phyloP scores from a whole-genome alignment of 2,329 filamentous ascomycete genomes.

The Penicillium thymicola region DNA sequence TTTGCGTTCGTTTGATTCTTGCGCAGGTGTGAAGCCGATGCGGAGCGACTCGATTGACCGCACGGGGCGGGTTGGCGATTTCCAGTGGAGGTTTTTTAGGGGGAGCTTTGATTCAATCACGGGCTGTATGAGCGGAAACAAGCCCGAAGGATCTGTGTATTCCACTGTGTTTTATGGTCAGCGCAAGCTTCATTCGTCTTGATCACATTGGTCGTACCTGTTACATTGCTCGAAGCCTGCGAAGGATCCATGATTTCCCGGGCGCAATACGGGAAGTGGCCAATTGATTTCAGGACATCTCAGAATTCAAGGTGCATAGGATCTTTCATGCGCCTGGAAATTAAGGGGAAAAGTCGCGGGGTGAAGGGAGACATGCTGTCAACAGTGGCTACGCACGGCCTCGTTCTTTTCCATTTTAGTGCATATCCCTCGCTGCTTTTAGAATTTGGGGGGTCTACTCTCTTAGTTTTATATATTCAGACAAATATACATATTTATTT shows the following conservation, averaged over 20 bases:
- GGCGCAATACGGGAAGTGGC: slow-evolving; percentile 23
- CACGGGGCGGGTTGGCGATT: slow-evolving; percentile 84
- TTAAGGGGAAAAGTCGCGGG: slow-evolving; percentile 7
- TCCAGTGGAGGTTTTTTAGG: slow-evolving; percentile 92
- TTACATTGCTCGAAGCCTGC: slow-evolving; percentile 65
- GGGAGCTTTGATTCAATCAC: slow-evolving; percentile 77
- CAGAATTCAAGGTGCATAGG: neutral
- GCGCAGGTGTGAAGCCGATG: slow-evolving; percentile 75
- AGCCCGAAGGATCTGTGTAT: slow-evolving; percentile 88
- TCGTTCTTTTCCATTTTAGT: slow-evolving; percentile 7
- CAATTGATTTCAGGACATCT: slow-evolving; percentile 28
- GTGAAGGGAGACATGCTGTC: slow-evolving; percentile 10
- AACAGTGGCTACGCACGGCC: slow-evolving; percentile 9
- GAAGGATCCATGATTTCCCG: slow-evolving; percentile 43
- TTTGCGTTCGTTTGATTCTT: slow-evolving; percentile 35
- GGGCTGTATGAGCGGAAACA: slow-evolving; percentile 78
- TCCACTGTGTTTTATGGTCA: slow-evolving; percentile 62
- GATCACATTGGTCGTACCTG: slow-evolving; percentile 50
- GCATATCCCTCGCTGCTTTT: slow-evolving; percentile 5
- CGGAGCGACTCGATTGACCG: slow-evolving; percentile 92
- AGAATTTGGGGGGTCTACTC: neutral
- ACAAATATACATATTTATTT: neutral
- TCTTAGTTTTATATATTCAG: neutral
- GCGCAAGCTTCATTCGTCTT: slow-evolving; percentile 7
- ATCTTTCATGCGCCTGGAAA: slow-evolving; percentile 2